Percentiles rank a stretch among this genome's conserved stretches.
Conservation (phyloP, 2,329 filamentous ascomycete genomes). For the Talaromyces sp. region DNA sequence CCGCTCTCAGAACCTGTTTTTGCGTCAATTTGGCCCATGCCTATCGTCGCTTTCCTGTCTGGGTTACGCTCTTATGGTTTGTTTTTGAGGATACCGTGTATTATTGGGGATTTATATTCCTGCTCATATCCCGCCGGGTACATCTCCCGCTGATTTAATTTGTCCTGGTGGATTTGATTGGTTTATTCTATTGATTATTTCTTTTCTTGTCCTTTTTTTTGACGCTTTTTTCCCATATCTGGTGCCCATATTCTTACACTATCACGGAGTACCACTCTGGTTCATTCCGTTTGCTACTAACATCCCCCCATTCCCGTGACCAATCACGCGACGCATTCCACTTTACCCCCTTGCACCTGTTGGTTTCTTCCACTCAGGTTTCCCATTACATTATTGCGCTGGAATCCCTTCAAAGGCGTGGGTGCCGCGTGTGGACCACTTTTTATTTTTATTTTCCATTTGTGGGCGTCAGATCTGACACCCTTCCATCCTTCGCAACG, state of each 20-base stretch:
- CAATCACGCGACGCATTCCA: slow-evolving; percentile 24
- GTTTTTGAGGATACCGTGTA: not conserved
- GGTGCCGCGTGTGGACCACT: not conserved
- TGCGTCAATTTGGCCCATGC: slow-evolving; percentile 4
- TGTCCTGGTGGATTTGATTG: not conserved
- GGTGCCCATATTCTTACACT: not conserved
- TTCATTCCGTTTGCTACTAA: not conserved
- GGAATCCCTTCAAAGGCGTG: slow-evolving; percentile 2
- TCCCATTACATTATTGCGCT: not conserved
- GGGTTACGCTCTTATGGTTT: not conserved
- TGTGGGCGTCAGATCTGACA: not conserved
- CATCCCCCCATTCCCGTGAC: slow-evolving; percentile 17
- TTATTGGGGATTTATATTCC: not conserved
- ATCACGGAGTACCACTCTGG: not conserved
- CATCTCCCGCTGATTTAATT: slow-evolving; percentile 1
- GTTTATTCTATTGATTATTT: not conserved
- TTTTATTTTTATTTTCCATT: not conserved
- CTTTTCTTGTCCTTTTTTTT: too few species aligned
- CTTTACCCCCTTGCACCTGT: slow-evolving; percentile 3
- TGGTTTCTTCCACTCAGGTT: not conserved
- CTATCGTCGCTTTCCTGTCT: not conserved
- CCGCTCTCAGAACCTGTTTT: slow-evolving; percentile 4
- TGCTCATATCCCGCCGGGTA: not conserved
- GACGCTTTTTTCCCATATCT: too few species aligned
- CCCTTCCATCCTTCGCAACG: not conserved